Conservation (phyloP, 305 asterid species). For the Andrographis paniculata region DNA sequence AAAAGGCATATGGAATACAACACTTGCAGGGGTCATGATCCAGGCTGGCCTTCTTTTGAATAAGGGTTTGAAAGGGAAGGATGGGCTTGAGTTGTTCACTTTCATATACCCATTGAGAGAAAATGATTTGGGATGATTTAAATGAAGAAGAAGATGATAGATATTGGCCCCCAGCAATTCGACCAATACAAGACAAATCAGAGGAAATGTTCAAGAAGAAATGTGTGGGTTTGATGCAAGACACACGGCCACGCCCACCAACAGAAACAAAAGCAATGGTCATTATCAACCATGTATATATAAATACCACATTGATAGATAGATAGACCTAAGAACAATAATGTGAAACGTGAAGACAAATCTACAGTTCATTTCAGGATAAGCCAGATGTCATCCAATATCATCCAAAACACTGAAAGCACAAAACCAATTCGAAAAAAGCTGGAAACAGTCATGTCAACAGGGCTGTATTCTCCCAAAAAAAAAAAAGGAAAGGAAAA, state of each 20-base stretch:
- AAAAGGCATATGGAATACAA: constrained; percentile 18
- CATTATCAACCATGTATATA: too few relatives aligned
- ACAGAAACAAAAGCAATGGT: constrained; percentile 20
- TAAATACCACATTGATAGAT: constrained; percentile 8
- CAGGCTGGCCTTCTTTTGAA: constrained; percentile 13
- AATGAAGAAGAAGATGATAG: constrained; percentile 19
- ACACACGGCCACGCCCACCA: constrained; percentile 1
- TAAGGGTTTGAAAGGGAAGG: constrained; percentile 19
- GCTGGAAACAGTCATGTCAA: too few relatives aligned
- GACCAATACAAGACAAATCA: constrained; percentile 20
- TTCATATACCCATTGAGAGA: constrained; percentile 20
- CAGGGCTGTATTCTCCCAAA: too few relatives aligned
- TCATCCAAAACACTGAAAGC: constrained; percentile 5
- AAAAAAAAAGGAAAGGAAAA: neutral
- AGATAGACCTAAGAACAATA: constrained; percentile 9
- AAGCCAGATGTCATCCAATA: constrained; percentile 18
- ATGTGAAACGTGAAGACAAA: constrained; percentile 21
- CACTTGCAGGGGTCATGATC: constrained; percentile 22
- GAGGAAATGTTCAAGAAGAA: constrained; percentile 10
- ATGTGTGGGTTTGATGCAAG: constrained; percentile 17
- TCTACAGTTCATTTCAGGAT: constrained; percentile 25
- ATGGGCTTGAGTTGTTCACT: constrained; percentile 30
- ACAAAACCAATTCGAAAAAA: constrained; percentile 1
- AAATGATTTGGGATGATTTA: constrained; percentile 14
- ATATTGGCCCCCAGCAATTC: constrained; percentile 24